A percentile compares a stretch with the other conserved stretches of the same genome.
Conservation (phyloP, 2,329 filamentous ascomycete species). For the Nigrograna mackinnonii region DNA sequence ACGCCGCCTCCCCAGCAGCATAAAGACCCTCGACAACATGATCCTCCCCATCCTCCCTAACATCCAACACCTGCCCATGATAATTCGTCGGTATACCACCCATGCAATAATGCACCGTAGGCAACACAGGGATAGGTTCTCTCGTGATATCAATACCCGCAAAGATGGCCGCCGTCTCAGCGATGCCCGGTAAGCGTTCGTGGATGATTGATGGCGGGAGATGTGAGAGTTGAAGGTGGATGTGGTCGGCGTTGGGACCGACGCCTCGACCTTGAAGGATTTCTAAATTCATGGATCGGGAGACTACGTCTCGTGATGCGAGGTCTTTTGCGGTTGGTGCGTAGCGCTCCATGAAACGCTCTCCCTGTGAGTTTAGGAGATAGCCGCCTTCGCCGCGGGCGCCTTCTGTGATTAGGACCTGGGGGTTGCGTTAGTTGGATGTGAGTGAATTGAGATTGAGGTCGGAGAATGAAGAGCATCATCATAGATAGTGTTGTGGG, state of each 20-base stretch:
- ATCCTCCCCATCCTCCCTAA: conserved; percentile 44
- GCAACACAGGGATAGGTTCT: conserved; percentile 94
- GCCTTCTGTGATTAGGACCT: conserved; percentile 53
- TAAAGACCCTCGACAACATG: conserved; percentile 50
- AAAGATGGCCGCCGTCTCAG: conserved; percentile 97
- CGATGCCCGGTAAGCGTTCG: conserved; percentile 97
- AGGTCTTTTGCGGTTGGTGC: conserved; percentile 98
- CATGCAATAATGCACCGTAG: conserved; percentile 99
- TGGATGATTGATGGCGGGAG: conserved; percentile 88
- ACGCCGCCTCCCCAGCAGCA: conserved; percentile 53
- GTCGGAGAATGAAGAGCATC: neutral
- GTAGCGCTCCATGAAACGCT: conserved; percentile 99
- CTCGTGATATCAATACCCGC: conserved; percentile 95
- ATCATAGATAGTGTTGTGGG: neutral
- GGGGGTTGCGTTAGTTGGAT: neutral
- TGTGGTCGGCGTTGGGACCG: conserved; percentile 95
- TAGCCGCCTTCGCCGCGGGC: conserved; percentile 97
- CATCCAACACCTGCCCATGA: conserved; percentile 53
- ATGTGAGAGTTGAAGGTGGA: conserved; percentile 97
- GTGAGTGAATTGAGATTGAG: neutral
- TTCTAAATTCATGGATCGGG: conserved; percentile 97
- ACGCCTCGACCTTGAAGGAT: conserved; percentile 97
- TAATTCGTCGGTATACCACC: conserved; percentile 97
- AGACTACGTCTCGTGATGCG: conserved; percentile 93
- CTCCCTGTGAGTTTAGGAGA: conserved; percentile 94